Evolutionary conservation across 257 asterid genomes (phyloP).

Genomic region (Nemophila menziesii): DNA sequence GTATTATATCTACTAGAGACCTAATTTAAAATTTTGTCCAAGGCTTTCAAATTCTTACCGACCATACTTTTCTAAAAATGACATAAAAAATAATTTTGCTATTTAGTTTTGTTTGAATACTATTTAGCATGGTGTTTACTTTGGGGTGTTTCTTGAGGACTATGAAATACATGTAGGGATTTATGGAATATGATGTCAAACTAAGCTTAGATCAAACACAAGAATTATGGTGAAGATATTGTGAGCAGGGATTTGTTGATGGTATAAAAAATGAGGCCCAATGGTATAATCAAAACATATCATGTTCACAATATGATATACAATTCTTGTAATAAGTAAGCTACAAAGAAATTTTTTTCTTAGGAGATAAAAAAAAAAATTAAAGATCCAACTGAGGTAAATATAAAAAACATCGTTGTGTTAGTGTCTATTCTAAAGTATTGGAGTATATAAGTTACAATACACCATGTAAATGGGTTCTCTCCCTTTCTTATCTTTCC

Average conservation of each 20-base stretch:
- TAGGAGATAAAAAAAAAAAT: conserved; percentile 9
- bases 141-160: conserved; percentile 18
- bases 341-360: background rate
- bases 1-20: no score
- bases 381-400: no score
- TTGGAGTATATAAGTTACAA: background rate
- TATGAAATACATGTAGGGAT: conserved; percentile 13
- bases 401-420: conserved; percentile 5
- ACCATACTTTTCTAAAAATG: no score
- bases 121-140: no score
- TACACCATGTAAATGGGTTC: conserved; percentile 3
- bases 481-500: conserved; percentile 11
- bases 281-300: conserved; percentile 12
- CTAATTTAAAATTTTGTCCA: no score
- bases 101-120: no score
- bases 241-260: conserved; percentile 15
- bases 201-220: conserved; percentile 8
- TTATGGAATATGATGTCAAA: background rate
- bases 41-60: no score
- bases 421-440: conserved; percentile 8
- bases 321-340: conserved; percentile 14
- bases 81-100: no score
- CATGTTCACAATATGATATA: conserved; percentile 18
- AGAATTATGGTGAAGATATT: conserved; percentile 8
- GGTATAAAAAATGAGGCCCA: conserved; percentile 7